Base-by-base conservation (phyloP, 805 yeast genomes). In the Lachancea sp. region DNA sequence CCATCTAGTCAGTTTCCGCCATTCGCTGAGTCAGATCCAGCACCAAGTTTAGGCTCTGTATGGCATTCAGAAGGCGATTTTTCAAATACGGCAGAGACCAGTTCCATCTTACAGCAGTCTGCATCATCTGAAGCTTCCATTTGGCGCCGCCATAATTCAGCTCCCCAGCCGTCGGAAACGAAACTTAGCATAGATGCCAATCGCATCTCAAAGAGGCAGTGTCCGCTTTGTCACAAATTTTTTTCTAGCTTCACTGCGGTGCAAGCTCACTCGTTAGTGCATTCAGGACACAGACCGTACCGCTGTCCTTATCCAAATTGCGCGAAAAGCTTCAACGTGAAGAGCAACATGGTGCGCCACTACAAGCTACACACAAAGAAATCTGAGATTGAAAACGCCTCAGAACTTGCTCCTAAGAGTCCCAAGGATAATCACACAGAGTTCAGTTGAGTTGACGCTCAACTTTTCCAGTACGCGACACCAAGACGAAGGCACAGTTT, bases 321-420 rank as follows among this genome's bases (percentile, higher is more conserved):
- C 63, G 78, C 78, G 0, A 78, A 81, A 54, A 51, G 72, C 4
- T 86, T 86, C 59, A 77, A 81, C 11, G 87, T 88, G 17, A 76
- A 85, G 53, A 79, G 86, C 31, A 88, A 87, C 56, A 79, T 86
- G 77, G 79, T 81, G 7, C 69, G 95, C 47, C 95, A 86, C 62
- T 75, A 74, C 52, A 77, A 78, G 56, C 70, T 85, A 32, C 95
- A 86, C 54, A 77, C 22, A 13, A 36, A 49, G 37, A 35, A 34
- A 22, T 10, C 22, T 7, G 38, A 12, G 9, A 29, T n/a, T 5
- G 35, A 15, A 19, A n/a, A 7, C 31, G 25, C 39, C 31, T 3
- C 31, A 18, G 31, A 29, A 25, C n/a, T n/a, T 19, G 8, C 30
- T 22, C 11, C 31, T 5, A 29, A 29, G 31, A 29, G 13, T 13